These are phyloP conservation scores for Colletotrichum karsti DNA, from an alignment of 2,329 filamentous ascomycete species.

Conservation along the genomic window DNA sequence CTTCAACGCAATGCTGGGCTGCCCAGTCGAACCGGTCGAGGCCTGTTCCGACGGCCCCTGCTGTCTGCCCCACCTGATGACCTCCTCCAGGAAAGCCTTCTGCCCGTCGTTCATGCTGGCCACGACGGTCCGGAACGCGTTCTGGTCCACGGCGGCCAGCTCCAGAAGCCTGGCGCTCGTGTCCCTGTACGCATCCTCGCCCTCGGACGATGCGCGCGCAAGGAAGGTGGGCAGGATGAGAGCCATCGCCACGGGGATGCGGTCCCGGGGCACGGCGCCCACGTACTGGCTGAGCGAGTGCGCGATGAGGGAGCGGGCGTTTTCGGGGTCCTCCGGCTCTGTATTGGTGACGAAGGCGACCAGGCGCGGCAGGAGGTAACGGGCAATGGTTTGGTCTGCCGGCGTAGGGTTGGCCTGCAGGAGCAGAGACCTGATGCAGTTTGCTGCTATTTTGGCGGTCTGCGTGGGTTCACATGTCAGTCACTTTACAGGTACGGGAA, in stretches of 20 bases:
- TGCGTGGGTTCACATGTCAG: constrained; percentile 38
- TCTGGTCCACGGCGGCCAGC: constrained; percentile 78
- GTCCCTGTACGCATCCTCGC: constrained; percentile 70
- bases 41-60: constrained; percentile 48
- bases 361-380: constrained; percentile 78
- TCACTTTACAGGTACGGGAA: background rate
- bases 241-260: constrained; percentile 71
- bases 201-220: constrained; percentile 73
- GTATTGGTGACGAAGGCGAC: constrained; percentile 78
- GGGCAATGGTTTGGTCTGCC: constrained; percentile 77
- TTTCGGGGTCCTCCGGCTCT: constrained; percentile 80
- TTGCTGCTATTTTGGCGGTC: constrained; percentile 89
- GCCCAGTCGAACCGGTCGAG: constrained; percentile 54
- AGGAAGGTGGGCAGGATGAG: constrained; percentile 83
- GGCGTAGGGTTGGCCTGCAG: constrained; percentile 69
- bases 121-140: constrained; percentile 78
- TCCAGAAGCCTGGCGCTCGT: constrained; percentile 82
- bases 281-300: constrained; percentile 82
- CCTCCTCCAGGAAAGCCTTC: constrained; percentile 81
- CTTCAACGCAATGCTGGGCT: constrained; percentile 90
- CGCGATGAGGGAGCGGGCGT: constrained; percentile 74
- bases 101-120: constrained; percentile 75
- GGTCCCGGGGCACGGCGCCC: constrained; percentile 52
- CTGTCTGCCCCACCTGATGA: constrained; percentile 73
- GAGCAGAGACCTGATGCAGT: constrained; percentile 87